phyloP scores from a whole-genome alignment of 2,329 filamentous ascomycete species.

The Pseudogymnoascus sp. region DNA sequence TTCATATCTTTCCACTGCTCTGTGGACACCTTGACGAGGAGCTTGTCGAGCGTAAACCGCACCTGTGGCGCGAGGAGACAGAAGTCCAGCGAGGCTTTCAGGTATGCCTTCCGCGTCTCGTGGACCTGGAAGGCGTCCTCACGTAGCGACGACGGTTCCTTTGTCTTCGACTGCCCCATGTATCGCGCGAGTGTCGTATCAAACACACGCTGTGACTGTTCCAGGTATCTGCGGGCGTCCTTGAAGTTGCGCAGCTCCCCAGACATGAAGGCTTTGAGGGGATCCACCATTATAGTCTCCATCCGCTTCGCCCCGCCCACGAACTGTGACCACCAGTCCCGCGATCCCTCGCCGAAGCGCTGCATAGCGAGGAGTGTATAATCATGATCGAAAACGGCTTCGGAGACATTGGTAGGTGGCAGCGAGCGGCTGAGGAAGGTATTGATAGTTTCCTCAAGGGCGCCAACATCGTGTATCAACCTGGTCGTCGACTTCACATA shows the following conservation, averaged over 20 bases:
- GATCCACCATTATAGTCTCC: conserved; percentile 71
- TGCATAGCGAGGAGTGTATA: conserved; percentile 85
- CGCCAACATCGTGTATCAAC: conserved; percentile 57
- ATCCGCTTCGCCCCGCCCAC: conserved; percentile 69
- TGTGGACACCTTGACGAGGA: conserved; percentile 75
- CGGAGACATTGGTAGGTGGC: conserved; percentile 67
- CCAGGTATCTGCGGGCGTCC: conserved; percentile 69
- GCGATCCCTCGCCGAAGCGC: conserved; percentile 74
- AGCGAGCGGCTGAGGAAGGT: conserved; percentile 67
- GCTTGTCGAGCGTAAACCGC: conserved; percentile 73
- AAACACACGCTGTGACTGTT: conserved; percentile 74
- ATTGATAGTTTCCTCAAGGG: conserved; percentile 74
- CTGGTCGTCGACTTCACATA: conserved; percentile 57
- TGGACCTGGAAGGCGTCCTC: conserved; percentile 96
- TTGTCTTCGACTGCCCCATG: conserved; percentile 78
- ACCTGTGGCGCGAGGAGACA: conserved; percentile 82
- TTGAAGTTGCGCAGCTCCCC: conserved; percentile 81
- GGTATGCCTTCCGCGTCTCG: conserved; percentile 82
- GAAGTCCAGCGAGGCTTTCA: conserved; percentile 90
- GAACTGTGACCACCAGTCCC: conserved; percentile 78
- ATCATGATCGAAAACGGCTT: conserved; percentile 87
- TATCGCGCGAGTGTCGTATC: conserved; percentile 78
- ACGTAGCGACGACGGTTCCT: conserved; percentile 81
- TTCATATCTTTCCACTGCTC: conserved; percentile 88
- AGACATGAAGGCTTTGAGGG: conserved; percentile 68